Evolutionary conservation across 73 alveolate species (phyloP).

Genomic region (Diophrys appendiculata): DNA sequence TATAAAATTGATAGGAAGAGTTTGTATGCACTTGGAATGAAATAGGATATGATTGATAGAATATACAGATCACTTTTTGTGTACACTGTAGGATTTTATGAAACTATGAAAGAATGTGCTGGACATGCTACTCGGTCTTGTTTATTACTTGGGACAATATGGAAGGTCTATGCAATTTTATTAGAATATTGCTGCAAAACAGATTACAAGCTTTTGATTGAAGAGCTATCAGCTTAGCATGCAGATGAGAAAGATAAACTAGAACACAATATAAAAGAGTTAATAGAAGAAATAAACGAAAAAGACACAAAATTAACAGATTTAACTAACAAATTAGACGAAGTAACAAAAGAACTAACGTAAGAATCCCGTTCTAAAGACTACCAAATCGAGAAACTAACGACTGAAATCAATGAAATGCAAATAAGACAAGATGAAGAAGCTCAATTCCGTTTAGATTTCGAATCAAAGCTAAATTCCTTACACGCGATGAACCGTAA

Average conservation of each 20-base stretch:
- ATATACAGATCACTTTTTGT: constrained; percentile 66
- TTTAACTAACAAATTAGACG: too few relatives aligned
- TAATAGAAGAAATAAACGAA: too few relatives aligned
- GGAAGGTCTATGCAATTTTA: constrained; percentile 70
- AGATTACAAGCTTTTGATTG: constrained; percentile 60
- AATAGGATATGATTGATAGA: constrained; percentile 43
- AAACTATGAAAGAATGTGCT: constrained; percentile 32
- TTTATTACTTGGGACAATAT: constrained; percentile 45
- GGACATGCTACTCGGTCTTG: too few relatives aligned
- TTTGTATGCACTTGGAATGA: constrained; percentile 41
- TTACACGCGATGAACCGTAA: constrained; percentile 54
- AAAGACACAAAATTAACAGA: too few relatives aligned
- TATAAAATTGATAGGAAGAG: constrained; percentile 53
- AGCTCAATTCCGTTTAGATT: constrained; percentile 49
- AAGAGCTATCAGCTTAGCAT: constrained; percentile 49
- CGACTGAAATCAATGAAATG: too few relatives aligned
- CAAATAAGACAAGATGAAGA: constrained; percentile 71
- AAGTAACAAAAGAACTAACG: too few relatives aligned
- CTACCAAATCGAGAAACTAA: too few relatives aligned
- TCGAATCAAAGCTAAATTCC: constrained; percentile 49
- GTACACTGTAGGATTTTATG: constrained; percentile 64
- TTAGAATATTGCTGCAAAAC: constrained; percentile 70
- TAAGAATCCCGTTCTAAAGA: too few relatives aligned
- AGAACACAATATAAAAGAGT: too few relatives aligned
- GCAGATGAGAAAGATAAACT: too few relatives aligned